Evolutionary conservation across 73 alveolate genomes (phyloP), one percentile per base, ranked within the genome.

Genomic region (Paramecium biaurelia): DNA sequence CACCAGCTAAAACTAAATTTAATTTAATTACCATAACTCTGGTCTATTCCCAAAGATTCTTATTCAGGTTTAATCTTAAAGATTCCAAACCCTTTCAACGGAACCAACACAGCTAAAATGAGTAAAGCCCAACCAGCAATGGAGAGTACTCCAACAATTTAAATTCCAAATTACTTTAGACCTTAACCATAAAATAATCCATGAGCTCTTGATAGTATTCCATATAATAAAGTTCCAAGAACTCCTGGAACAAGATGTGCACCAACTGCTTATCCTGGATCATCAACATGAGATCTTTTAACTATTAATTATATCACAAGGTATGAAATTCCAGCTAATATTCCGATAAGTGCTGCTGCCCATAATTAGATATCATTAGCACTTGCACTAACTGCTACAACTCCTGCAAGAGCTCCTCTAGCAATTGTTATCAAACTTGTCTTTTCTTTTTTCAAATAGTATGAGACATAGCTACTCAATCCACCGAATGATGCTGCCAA

Each of bases 331-430:
- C 90, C 90, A 30, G 76, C 90, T 24, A 79, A 45, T 5, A 24
- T 24, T 21, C 90, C 90, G 20, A 79, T 45, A 11, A 79, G 14
- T 9, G 90, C 90, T 0, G 90, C 70, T 3, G 90, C 74, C 90
- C 90, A 79, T 79, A 41, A 41, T 38, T 47, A 43, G 18, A 41
- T 24, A 21, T 41, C 70, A 23, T 42, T n/a, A 4, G 28, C 90
- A 10, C 56, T 24, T 42, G 90, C 90, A 41, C 63, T 42, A 21
- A 79, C 74, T 43, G 90, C 90, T 24, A 79, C 90, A 45, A 79
- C 90, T n/a, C 90, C 90, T 41, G 90, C 90, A 43, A 79, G 34
- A 3, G 74, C 53, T 23, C 90, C 90, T 79, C 90, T 79, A 42
- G 90, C 34, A 15, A 79, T 24, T 0, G 56, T 24, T 21, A 79